Evolutionary conservation across 176 grass and related monocot species (phyloP).

Genomic region (maize (Zea mays)): Zm-B73-REFERENCE-NAM-5.0 NC_050099.1:18447001-18447500

Average conservation of each 20-base stretch:
- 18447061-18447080: not conserved
- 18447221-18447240: conserved; percentile 85
- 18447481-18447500: conserved; percentile 15
- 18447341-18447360: not conserved
- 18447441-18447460: conserved; percentile 62
- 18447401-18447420: conserved; percentile 88
- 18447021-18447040: not conserved
- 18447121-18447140: conserved; percentile 96
- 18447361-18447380: conserved; percentile 63
- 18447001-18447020: conserved; percentile 3
- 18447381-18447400: conserved; percentile 93
- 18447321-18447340: not conserved
- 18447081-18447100: conserved; percentile 35
- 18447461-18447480: conserved; percentile 23
- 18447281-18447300: conserved; percentile 8
- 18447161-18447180: conserved; percentile 77
- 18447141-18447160: conserved; percentile 86
- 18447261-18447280: conserved; percentile 86
- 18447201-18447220: conserved; percentile 82
- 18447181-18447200: conserved; percentile 94
- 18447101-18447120: conserved; percentile 91
- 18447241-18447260: conserved; percentile 95
- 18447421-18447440: conserved; percentile 82
- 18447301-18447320: not conserved
- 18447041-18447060: conserved; percentile 1